These are phyloP conservation scores for Wickerhamomyces alni DNA, from an alignment of 805 yeast species.

Conservation along the genomic window DNA sequence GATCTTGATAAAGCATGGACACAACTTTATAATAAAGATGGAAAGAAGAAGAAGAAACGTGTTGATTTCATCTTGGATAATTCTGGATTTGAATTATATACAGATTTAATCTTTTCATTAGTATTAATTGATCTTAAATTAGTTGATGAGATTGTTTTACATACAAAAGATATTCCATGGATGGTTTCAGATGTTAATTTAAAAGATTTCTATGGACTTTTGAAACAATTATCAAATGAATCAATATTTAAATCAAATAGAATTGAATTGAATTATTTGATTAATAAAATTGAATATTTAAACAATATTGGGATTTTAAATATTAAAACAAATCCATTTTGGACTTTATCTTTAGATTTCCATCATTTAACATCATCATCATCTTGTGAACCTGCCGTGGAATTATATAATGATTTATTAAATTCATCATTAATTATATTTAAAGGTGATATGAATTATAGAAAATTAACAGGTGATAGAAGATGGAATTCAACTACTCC, in stretches of 20 bases:
- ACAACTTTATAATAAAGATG: constrained; percentile 22
- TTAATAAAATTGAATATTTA: constrained; percentile 38
- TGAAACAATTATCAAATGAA: constrained; percentile 49
- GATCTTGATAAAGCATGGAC: constrained; percentile 70
- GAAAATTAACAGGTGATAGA: constrained; percentile 89
- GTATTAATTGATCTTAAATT: constrained; percentile 69
- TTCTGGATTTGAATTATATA: constrained; percentile 90
- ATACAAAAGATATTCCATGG: constrained; percentile 92
- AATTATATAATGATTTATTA: constrained; percentile 53
- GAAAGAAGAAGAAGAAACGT: no score
- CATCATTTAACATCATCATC: constrained; percentile 57
- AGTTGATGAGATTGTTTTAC: constrained; percentile 61
- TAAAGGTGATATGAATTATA: constrained; percentile 94
- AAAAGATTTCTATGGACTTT: constrained; percentile 60
- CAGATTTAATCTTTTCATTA: constrained; percentile 66
- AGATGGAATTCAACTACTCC: constrained; percentile 81
- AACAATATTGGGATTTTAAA: constrained; percentile 40
- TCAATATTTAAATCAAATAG: constrained; percentile 43
- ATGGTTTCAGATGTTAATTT: constrained; percentile 95
- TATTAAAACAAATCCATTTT: constrained; percentile 62
- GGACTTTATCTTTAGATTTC: constrained; percentile 80
- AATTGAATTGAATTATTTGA: constrained; percentile 42
- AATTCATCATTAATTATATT: constrained; percentile 70
- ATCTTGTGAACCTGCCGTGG: no score
- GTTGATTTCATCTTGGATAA: constrained; percentile 87